Base-by-base conservation (phyloP, 768 basidiomycete genomes). In the Suillus subluteus region DNA sequence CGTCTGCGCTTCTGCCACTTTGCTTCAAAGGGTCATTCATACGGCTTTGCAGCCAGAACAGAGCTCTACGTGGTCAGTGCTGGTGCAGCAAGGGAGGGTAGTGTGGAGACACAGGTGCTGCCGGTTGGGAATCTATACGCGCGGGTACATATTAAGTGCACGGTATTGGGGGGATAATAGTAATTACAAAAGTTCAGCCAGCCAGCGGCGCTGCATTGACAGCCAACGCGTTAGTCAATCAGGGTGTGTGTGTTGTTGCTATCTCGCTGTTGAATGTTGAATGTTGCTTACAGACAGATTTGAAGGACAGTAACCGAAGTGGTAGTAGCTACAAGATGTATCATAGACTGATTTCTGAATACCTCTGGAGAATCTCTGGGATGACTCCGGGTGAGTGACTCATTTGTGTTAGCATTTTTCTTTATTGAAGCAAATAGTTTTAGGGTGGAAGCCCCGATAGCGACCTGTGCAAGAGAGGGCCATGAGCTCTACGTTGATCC, bases 141-240 rank as follows among this genome's bases (percentile, higher is more conserved):
- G 32, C 32, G 32, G 32, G 3, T 3, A 3, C 32, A 32, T 32
- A 5, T 32, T 5, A 2, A 32, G 32, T 32, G 32, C 32, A 32
- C 32, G 32, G 32, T 3, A 32, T 32, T 32, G 3, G 32, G 32
- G 4, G 32, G 32, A 32, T 5, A 32, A 5, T 32, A 32, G 32
- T 3, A 32, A 78, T 41, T 88, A 88, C 72, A 69, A 63, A 26
- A 55, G 9, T 62, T 59, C 37, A 0, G 50, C 46, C 46, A 62
- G 61, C 3, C 71, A 65, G 50, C 75, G 70, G 59, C 13, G 46
- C 2, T 77, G 76, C 43, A 23, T 72, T 41, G 74, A 77, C 35
- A 40, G 38, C n/a, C n/a, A 23, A 23, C 37, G 35, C n/a, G 37
- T 21, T 23, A 1, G 32, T 30, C 6, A 56, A n/a, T 56, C 11